Conservation (phyloP, 176 grass and related monocot species). For the Triticum dicoccoides region DNA sequence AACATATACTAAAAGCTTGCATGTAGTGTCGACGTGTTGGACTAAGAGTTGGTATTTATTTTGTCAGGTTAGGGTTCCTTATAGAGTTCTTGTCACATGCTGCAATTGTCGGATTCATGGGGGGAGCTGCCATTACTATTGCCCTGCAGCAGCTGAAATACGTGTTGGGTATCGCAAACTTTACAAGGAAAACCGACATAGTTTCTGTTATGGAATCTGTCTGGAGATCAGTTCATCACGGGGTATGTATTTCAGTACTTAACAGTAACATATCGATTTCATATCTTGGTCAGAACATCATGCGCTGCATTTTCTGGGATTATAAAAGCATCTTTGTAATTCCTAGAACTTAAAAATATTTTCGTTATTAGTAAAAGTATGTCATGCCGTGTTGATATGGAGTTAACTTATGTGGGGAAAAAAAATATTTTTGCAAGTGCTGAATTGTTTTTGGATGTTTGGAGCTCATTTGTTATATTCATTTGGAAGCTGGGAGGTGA, state of each 20-base stretch:
- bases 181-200: constrained; percentile 87
- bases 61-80: constrained; percentile 88
- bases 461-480: background rate
- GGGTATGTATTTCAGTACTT: constrained; percentile 45
- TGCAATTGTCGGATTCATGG: constrained; percentile 97
- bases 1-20: background rate
- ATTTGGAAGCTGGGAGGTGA: background rate
- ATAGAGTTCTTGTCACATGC: constrained; percentile 97
- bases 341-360: background rate
- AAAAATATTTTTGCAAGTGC: background rate
- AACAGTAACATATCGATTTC: background rate
- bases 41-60: constrained; percentile 5
- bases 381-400: background rate
- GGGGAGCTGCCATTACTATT: constrained; percentile 90
- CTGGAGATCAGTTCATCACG: constrained; percentile 74
- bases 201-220: constrained; percentile 93
- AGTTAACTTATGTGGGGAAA: background rate
- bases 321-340: background rate
- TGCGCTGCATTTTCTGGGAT: background rate
- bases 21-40: background rate
- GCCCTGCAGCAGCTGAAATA: constrained; percentile 91
- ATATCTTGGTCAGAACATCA: background rate
- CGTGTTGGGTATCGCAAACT: constrained; percentile 72
- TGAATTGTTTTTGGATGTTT: background rate
- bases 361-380: background rate